These are phyloP conservation scores for Teunomyces tritomae DNA, from an alignment of 805 yeast genomes.

Conservation along the genomic window DNA sequence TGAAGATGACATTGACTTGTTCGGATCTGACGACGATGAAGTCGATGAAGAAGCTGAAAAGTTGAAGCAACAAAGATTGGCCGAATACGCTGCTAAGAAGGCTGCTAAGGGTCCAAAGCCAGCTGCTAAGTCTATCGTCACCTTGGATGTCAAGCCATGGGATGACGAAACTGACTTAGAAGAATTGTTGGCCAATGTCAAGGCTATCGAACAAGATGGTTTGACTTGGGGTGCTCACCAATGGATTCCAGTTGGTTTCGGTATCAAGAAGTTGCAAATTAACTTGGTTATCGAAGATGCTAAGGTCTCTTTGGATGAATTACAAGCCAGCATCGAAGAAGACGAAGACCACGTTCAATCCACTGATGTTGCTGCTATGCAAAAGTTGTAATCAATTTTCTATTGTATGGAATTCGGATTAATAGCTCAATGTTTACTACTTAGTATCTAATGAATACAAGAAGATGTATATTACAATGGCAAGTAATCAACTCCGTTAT, in stretches of 20 bases:
- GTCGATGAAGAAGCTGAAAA: conserved; percentile 97
- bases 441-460: conserved; percentile 9
- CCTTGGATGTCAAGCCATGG: conserved; percentile 99
- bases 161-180: conserved; percentile 98
- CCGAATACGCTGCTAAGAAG: conserved; percentile 97
- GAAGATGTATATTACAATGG: conserved; percentile 24
- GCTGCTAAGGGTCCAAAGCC: conserved; percentile 97
- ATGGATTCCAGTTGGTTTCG: conserved; percentile 97
- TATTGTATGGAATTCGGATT: conserved; percentile 20
- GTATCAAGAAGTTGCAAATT: conserved; percentile 98
- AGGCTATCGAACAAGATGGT: conserved; percentile 86
- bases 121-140: conserved; percentile 96
- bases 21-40: conserved; percentile 92
- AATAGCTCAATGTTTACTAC: conserved; percentile 5
- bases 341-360: conserved; percentile 99
- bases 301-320: conserved; percentile 88
- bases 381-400: conserved; percentile 66
- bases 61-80: conserved; percentile 95
- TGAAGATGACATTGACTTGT: conserved; percentile 89
- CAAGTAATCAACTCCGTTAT: conserved; percentile 50
- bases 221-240: conserved; percentile 97
- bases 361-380: conserved; percentile 98
- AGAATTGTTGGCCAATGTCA: conserved; percentile 81
- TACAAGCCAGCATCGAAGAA: conserved; percentile 74
- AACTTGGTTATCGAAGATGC: conserved; percentile 98